A percentile compares a stretch with the other conserved stretches of the same genome.
phyloP scores from a whole-genome alignment of 805 yeast species.

The Ogataea angusta region DNA sequence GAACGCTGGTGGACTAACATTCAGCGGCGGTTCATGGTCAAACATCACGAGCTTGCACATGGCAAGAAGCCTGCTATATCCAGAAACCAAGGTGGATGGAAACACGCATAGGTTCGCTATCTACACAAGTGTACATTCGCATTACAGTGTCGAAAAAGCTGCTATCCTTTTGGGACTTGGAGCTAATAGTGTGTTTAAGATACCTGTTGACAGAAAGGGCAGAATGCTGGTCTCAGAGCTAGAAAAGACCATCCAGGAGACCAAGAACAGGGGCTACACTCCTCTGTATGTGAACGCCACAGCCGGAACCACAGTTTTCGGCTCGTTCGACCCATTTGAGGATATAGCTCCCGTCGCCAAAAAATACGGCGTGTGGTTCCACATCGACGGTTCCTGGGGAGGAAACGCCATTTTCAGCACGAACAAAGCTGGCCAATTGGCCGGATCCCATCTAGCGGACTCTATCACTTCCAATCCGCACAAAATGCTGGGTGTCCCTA shows the following conservation, averaged over 20 bases:
- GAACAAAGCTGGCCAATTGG: constrained; percentile 41
- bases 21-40: constrained; percentile 87
- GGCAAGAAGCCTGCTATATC: constrained; percentile 64
- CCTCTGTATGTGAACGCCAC: constrained; percentile 80
- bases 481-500: constrained; percentile 86
- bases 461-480: constrained; percentile 83
- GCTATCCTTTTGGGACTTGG: constrained; percentile 78
- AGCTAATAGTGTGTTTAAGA: constrained; percentile 55
- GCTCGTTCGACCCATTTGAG: constrained; percentile 70
- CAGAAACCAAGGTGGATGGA: constrained; percentile 67
- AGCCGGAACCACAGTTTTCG: constrained; percentile 87
- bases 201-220: constrained; percentile 55
- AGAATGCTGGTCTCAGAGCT: constrained; percentile 50
- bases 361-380: constrained; percentile 65
- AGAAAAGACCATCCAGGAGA: constrained; percentile 40
- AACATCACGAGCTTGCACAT: constrained; percentile 75
- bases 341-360: constrained; percentile 53
- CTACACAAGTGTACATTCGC: constrained; percentile 69
- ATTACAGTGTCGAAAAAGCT: constrained; percentile 77
- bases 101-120: constrained; percentile 61
- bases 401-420: constrained; percentile 73
- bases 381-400: constrained; percentile 90
- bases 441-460: constrained; percentile 65
- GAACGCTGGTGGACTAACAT: constrained; percentile 76
- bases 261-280: constrained; percentile 52